Evolutionary conservation across 768 basidiomycete genomes (phyloP).

Genomic region (Tylopilus felleus): DNA sequence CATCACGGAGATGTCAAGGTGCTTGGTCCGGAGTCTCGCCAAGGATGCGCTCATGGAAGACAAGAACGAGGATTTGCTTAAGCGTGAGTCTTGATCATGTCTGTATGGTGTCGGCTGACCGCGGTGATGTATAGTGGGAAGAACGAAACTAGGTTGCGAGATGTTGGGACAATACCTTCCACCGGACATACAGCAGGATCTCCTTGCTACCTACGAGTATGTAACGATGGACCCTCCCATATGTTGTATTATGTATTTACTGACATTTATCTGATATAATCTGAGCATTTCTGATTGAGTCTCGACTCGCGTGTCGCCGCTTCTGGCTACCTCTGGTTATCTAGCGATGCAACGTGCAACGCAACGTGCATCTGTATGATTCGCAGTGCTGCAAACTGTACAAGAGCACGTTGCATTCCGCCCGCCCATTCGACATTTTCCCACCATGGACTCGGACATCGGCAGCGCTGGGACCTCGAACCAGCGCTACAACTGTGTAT

Average conservation of each 20-base stretch:
- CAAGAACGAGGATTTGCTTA: conserved; percentile 60
- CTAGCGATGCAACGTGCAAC: no score
- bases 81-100: conserved; percentile 43
- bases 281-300: no score
- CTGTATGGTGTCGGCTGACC: conserved; percentile 4
- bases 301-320: no score
- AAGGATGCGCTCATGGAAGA: conserved; percentile 81
- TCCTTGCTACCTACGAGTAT: conserved; percentile 72
- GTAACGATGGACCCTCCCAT: conserved; percentile 32
- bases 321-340: no score
- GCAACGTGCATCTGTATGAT: no score
- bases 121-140: conserved; percentile 50
- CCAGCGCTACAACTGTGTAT: conserved; percentile 1
- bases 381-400: no score
- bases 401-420: no score
- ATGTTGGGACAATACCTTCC: conserved; percentile 77
- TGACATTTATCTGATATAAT: no score
- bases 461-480: no score
- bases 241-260: no score
- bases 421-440: neutral
- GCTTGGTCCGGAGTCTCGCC: conserved; percentile 62
- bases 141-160: conserved; percentile 66
- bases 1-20: conserved; percentile 61
- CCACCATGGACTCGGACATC: neutral
- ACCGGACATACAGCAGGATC: conserved; percentile 37